A percentile compares a stretch with the other conserved stretches of the same genome.
These are phyloP conservation scores for Gymnopilus dilepis DNA, from an alignment of 768 basidiomycete genomes.

Conservation along the genomic window DNA sequence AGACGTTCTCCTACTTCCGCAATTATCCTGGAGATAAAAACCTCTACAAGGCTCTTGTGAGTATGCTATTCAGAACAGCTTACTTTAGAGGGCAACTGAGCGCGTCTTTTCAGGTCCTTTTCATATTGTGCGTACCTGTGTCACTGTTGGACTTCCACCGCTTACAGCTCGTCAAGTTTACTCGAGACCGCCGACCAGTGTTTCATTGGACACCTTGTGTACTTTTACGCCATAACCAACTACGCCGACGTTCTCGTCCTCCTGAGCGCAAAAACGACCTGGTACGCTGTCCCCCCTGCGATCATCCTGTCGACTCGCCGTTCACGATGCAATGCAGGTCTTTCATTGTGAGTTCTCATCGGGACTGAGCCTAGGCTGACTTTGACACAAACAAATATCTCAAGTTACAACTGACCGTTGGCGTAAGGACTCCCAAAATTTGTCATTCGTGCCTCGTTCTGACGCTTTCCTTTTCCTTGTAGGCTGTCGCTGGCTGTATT, in stretches of 20 bases:
- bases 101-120: slow-evolving; percentile 37
- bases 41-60: slow-evolving; percentile 56
- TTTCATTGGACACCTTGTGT: slow-evolving; percentile 61
- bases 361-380: slow-evolving; percentile 1
- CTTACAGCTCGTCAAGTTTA: slow-evolving; percentile 37
- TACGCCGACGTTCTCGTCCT: slow-evolving; percentile 43
- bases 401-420: slow-evolving; percentile 53
- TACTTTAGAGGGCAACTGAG: not conserved
- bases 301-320: not conserved
- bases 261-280: slow-evolving; percentile 43
- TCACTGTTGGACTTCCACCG: not conserved
- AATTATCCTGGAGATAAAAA: slow-evolving; percentile 58
- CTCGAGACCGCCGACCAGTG: slow-evolving; percentile 59
- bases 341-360: slow-evolving; percentile 47
- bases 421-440: slow-evolving; percentile 36
- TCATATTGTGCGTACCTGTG: slow-evolving; percentile 39
- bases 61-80: slow-evolving; percentile 30
- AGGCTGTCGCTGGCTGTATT: slow-evolving; percentile 61
- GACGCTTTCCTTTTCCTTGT: not conserved
- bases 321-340: slow-evolving; percentile 42
- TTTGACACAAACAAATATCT: not conserved
- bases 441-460: not conserved
- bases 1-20: slow-evolving; percentile 59
- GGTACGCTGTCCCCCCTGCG: slow-evolving; percentile 44
- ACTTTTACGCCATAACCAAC: slow-evolving; percentile 59